Evolutionary conservation across 495 filamentous ascomycete genomes (phyloP).

Genomic region (Penicillium egyptiacum): DNA sequence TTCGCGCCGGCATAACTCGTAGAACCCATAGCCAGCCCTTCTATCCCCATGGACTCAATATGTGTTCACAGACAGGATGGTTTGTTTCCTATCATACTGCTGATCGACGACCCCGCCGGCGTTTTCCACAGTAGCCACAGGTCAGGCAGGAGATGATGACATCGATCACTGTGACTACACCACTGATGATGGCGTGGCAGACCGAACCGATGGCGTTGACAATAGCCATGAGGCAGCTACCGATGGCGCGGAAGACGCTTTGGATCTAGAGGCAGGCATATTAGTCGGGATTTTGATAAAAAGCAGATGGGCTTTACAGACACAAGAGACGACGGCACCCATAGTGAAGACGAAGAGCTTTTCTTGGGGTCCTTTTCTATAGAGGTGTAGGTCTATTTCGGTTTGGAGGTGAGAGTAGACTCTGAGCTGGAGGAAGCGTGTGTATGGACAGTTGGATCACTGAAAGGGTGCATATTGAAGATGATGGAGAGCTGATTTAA

Average conservation of each 20-base stretch:
- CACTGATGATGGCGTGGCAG: constrained; percentile 77
- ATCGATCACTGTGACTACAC: constrained; percentile 74
- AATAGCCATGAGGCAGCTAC: constrained; percentile 77
- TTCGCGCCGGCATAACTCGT: constrained; percentile 7
- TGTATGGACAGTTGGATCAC: constrained; percentile 32
- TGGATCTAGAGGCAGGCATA: constrained; percentile 58
- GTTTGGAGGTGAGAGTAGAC: constrained; percentile 17
- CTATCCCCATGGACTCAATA: neutral
- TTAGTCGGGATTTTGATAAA: constrained; percentile 19
- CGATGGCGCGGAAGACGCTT: constrained; percentile 79
- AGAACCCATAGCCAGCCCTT: constrained; percentile 1
- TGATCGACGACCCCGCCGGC: constrained; percentile 34
- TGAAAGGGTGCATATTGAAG: constrained; percentile 37
- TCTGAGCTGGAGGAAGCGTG: constrained; percentile 34
- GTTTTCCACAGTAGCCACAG: constrained; percentile 61
- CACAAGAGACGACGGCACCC: constrained; percentile 95
- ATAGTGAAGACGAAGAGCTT: constrained; percentile 53
- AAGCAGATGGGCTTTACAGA: constrained; percentile 53
- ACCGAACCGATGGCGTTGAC: constrained; percentile 76
- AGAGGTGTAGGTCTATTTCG: constrained; percentile 18
- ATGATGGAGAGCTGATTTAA: constrained; percentile 15
- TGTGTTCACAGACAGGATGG: neutral
- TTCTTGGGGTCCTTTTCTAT: constrained; percentile 1
- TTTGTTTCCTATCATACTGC: constrained; percentile 19
- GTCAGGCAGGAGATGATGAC: constrained; percentile 86